These are phyloP conservation scores for Erucastrum elatum DNA, from an alignment of 345 rosid species.

Conservation along the genomic window DNA sequence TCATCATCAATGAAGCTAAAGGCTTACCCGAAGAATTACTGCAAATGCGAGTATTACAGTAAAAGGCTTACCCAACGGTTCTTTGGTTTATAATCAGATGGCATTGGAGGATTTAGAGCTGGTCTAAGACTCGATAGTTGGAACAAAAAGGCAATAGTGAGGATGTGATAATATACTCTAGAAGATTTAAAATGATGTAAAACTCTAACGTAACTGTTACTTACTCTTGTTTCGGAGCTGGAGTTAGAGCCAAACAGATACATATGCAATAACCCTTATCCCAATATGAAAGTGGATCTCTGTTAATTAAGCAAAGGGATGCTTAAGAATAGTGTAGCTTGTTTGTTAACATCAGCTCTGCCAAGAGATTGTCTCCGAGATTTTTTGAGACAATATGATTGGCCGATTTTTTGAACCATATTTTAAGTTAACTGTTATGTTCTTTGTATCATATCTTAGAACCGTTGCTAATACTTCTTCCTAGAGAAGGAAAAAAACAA, in stretches of 20 bases:
- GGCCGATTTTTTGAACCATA: no score
- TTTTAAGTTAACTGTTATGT: no score
- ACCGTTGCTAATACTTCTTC: no score
- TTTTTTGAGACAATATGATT: no score
- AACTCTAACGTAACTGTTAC: no score
- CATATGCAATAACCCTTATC: background rate
- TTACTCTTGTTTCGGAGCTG: no score
- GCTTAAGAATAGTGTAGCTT: background rate
- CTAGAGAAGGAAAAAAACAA: no score
- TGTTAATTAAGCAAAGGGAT: background rate
- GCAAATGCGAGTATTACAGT: background rate
- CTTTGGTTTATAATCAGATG: slow-evolving; percentile 61
- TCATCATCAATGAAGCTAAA: slow-evolving; percentile 15
- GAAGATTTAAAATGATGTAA: no score
- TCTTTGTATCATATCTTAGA: no score
- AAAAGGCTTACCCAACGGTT: slow-evolving; percentile 58
- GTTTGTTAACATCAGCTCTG: background rate
- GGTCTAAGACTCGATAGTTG: slow-evolving; percentile 50
- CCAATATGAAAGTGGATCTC: background rate
- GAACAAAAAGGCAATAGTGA: slow-evolving; percentile 26
- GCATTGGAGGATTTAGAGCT: slow-evolving; percentile 50
- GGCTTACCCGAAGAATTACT: background rate
- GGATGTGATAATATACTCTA: background rate
- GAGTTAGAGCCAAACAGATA: no score
- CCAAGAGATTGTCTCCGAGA: background rate